These are phyloP conservation scores for Dioszegia crocea DNA, from an alignment of 768 basidiomycete species.

Conservation along the genomic window DNA sequence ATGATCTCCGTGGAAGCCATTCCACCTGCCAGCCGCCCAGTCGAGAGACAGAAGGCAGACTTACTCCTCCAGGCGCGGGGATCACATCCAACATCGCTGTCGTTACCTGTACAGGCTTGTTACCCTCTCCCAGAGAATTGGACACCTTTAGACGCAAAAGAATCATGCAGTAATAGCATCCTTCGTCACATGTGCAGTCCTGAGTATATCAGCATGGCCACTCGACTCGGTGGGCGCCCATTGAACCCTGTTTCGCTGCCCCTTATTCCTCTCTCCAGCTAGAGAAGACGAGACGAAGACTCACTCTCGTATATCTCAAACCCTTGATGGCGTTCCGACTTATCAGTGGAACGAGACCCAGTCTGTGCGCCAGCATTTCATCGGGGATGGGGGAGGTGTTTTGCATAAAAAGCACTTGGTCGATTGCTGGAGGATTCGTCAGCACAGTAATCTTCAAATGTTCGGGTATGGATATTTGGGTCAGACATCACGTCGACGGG, in stretches of 20 bases:
- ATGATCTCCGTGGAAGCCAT: too few relatives aligned
- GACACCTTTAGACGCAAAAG: slow-evolving; percentile 70
- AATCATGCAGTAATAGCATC: slow-evolving; percentile 82
- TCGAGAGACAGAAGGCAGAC: slow-evolving; percentile 11
- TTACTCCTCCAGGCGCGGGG: slow-evolving; percentile 34
- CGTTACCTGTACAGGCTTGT: slow-evolving; percentile 72
- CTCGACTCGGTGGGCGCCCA: too few relatives aligned
- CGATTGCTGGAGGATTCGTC: slow-evolving; percentile 65
- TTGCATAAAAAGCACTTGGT: slow-evolving; percentile 85
- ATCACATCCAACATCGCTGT: slow-evolving; percentile 60
- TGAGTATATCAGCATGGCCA: slow-evolving; percentile 44
- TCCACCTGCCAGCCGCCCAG: too few relatives aligned
- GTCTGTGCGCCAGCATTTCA: slow-evolving; percentile 92
- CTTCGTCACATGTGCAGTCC: slow-evolving; percentile 87
- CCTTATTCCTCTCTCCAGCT: too few relatives aligned
- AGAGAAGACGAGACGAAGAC: slow-evolving; percentile 4
- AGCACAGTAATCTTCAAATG: too few relatives aligned
- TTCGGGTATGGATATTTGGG: too few relatives aligned
- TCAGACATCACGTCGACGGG: not conserved
- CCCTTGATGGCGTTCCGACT: slow-evolving; percentile 85
- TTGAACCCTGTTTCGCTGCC: too few relatives aligned
- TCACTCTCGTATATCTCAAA: slow-evolving; percentile 56
- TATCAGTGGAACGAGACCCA: slow-evolving; percentile 87
- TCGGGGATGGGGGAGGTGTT: slow-evolving; percentile 93
- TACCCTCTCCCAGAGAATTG: slow-evolving; percentile 60